Base-by-base conservation (phyloP, 768 basidiomycete genomes). In the Inosperma sp. region DNA sequence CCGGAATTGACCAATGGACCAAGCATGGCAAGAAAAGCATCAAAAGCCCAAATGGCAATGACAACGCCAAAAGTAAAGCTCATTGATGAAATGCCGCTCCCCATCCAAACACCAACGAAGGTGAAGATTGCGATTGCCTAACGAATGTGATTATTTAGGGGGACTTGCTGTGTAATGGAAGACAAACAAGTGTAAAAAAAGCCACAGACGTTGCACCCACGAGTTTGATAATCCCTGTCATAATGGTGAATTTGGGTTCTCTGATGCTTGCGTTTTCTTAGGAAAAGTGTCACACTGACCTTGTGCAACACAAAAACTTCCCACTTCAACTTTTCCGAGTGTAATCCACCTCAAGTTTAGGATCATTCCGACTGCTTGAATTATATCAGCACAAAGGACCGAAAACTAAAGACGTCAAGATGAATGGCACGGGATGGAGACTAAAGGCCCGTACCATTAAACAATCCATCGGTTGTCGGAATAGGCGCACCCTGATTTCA, bases 61-160 rank as follows among this genome's bases (percentile, higher is more conserved):
- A 48, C 46, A 2, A 48, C 16, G 27, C 13, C 46, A 4, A 48
- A 2, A 4, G 46, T 48, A 14, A 27, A 27, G 19, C 8, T 36
- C 46, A 26, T 48, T 1, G 46, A 48, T 2, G 4, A 17, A n/a
- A 48, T 27, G n/a, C 19, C 25, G 8, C n/a, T 37, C n/a, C 7
- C 21, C 7, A 3, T 26, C 46, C 46, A 48, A 8, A 48, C 35
- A 3, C 23, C 34, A 14, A 48, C 16, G 9, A 48, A 37, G 2
- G 46, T 48, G 12, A 35, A 48, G 8, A 48, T 5, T 1, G 46
- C 46, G 2, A 48, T 48, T 36, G 35, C 17, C 46, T 48, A 9
- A 12, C 4, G n/a, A 8, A 31, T 8, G 8, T 31, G 8, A 8
- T 31, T n/a, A 31, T 8, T 8, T n/a, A 8, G 8, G 30, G n/a